phyloP scores from a whole-genome alignment of 768 basidiomycete genomes.

The Mycena latifolia region DNA sequence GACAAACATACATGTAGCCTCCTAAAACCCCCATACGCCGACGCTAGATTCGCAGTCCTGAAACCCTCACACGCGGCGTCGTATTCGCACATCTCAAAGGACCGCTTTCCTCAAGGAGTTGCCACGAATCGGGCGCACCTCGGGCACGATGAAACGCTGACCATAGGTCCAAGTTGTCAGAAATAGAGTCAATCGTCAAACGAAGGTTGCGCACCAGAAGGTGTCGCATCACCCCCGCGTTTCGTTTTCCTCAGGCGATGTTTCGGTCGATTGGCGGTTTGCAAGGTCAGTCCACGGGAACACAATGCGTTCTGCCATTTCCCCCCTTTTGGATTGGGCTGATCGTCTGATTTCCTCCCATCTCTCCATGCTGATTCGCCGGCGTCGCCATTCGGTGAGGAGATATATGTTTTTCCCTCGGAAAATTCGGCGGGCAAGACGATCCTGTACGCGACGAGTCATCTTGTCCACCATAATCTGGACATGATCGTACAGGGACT shows the following conservation, averaged over 20 bases:
- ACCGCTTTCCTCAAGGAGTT: too few species aligned
- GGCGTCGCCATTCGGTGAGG: slow-evolving; percentile 32
- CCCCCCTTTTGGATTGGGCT: background rate
- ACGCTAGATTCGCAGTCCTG: too few species aligned
- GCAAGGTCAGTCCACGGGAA: slow-evolving; percentile 26
- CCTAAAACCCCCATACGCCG: too few species aligned
- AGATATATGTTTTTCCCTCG: slow-evolving; percentile 68
- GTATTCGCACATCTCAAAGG: too few species aligned
- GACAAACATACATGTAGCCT: background rate
- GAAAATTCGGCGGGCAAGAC: slow-evolving; percentile 86
- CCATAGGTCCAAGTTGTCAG: background rate
- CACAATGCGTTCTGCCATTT: background rate
- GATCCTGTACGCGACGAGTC: slow-evolving; percentile 76
- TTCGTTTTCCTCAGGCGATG: background rate
- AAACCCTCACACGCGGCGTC: too few species aligned
- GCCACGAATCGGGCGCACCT: slow-evolving; percentile 1
- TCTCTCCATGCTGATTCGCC: slow-evolving; percentile 51
- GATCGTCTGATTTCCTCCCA: slow-evolving; percentile 61
- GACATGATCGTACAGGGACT: slow-evolving; percentile 56
- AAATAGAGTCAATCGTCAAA: background rate
- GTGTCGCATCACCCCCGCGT: background rate
- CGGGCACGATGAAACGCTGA: background rate
- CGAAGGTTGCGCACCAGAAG: background rate
- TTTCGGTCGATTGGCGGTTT: background rate
- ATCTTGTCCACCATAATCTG: slow-evolving; percentile 61